These are phyloP conservation scores for Inga leiocalycina DNA, from an alignment of 306 rosid species.

Conservation along the genomic window DNA sequence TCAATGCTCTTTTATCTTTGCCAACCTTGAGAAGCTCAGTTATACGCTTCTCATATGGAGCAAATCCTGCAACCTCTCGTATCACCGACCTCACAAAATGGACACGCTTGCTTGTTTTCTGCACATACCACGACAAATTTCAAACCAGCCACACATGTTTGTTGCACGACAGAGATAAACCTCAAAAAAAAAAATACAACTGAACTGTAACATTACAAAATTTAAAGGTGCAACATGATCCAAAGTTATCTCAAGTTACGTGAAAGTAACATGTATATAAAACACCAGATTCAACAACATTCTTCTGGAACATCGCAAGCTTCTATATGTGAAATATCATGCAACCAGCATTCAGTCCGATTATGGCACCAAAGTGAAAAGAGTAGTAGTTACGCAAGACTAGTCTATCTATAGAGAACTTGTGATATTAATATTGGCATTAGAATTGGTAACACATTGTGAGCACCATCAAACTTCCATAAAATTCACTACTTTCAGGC, in stretches of 20 bases:
- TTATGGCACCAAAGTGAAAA: background rate
- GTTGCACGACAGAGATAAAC: background rate
- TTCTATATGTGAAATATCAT: background rate
- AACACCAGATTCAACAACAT: background rate
- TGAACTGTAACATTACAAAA: background rate
- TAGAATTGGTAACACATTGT: background rate
- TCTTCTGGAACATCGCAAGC: background rate
- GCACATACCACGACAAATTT: background rate
- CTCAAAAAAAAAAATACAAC: background rate
- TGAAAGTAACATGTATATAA: background rate
- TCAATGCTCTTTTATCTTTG: conserved; percentile 84
- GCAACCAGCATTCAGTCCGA: background rate
- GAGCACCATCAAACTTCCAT: background rate
- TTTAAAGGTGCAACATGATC: background rate
- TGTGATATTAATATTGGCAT: background rate
- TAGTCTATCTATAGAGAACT: background rate
- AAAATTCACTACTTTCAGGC: background rate
- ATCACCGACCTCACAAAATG: conserved; percentile 79
- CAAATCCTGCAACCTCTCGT: conserved; percentile 88
- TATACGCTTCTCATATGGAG: conserved; percentile 90
- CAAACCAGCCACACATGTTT: background rate
- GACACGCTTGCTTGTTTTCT: conserved; percentile 88
- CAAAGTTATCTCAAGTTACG: too few species aligned
- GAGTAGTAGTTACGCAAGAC: background rate
- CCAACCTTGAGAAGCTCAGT: conserved; percentile 98